Evolutionary conservation across 441 rosid species (phyloP), one percentile per base, ranked within the genome.

Genomic region (Dalechampia spathulata): DNA sequence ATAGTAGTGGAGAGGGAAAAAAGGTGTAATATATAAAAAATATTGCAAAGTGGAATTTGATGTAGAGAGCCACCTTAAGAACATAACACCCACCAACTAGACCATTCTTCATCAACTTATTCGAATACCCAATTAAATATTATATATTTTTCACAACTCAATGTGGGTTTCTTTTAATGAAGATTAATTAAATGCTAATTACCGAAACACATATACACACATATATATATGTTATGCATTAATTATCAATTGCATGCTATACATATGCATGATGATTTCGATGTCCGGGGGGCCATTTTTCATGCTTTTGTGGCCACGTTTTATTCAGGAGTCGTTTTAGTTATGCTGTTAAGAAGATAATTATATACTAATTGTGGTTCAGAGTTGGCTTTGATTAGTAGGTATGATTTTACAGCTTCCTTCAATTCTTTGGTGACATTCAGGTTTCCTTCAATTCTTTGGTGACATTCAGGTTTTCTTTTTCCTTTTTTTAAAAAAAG

Each of bases 21-120:
- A 46, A 27, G 15, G 17, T 15, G 0, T 20, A 57, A 5, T 30
- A 14, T 32, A 45, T 30, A 30, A 30, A 62, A 43, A 37, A 21
- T 39, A 28, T 2, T 37, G 3, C 49, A 40, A 64, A 64, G 68
- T 64, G 68, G 68, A 57, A 37, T 23, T 64, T 57, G 62, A 57
- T 42, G 68, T 9, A 14, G 62, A 57, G 52, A 10, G 51, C 14
- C n/a, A 39, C 20, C 52, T n/a, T 25, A 16, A 1, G 52, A 17
- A 30, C 34, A 32, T 34, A 39, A 28, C 54, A 53, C 48, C 60
- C 49, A 39, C 67, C 55, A 37, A 48, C 27, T 19, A 19, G 55
- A 63, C 43, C 49, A 39, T 37, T 30, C 34, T 23, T 36, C 62
- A 16, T 30, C 22, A 8, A 32, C 6, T 57, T 46, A 34, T 23